These are phyloP conservation scores for Fusarium begoniae DNA, from an alignment of 2,329 filamentous ascomycete genomes.

Conservation along the genomic window DNA sequence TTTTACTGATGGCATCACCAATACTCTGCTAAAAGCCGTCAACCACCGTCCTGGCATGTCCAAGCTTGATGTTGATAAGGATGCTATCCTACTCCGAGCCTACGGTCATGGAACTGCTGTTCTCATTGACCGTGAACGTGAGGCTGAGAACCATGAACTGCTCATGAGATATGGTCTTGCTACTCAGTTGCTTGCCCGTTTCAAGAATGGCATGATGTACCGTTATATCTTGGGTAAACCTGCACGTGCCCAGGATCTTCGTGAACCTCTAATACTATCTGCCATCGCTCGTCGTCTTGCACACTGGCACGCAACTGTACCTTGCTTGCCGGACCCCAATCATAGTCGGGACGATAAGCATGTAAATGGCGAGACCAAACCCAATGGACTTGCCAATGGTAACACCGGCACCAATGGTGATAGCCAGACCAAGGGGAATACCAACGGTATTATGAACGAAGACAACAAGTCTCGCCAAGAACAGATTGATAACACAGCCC, in stretches of 20 bases:
- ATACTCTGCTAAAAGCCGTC: conserved; percentile 85
- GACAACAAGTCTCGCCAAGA: conserved; percentile 47
- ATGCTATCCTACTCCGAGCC: conserved; percentile 88
- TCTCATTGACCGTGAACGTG: conserved; percentile 93
- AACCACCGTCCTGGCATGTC: conserved; percentile 74
- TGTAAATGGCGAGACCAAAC: conserved; percentile 51
- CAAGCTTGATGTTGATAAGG: conserved; percentile 77
- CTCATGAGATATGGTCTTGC: conserved; percentile 86
- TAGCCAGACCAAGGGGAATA: conserved; percentile 44
- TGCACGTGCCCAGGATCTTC: conserved; percentile 82
- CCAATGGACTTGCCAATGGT: conserved; percentile 22
- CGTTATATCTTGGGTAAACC: conserved; percentile 85
- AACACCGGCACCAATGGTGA: conserved; percentile 46
- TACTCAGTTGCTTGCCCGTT: conserved; percentile 86
- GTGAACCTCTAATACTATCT: conserved; percentile 77
- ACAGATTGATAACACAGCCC: conserved; percentile 62
- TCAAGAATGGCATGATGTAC: conserved; percentile 96
- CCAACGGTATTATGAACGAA: conserved; percentile 40
- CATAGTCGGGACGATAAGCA: conserved; percentile 30
- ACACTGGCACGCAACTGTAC: conserved; percentile 87
- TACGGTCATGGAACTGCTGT: conserved; percentile 95
- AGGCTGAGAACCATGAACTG: conserved; percentile 81
- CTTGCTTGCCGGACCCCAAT: conserved; percentile 58
- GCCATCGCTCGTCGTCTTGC: conserved; percentile 86
- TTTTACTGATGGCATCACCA: conserved; percentile 98